Percentiles rank a stretch among this genome's conserved stretches.
phyloP scores from a whole-genome alignment of 129 eudicot genomes.

The Lactuca saligna region DNA sequence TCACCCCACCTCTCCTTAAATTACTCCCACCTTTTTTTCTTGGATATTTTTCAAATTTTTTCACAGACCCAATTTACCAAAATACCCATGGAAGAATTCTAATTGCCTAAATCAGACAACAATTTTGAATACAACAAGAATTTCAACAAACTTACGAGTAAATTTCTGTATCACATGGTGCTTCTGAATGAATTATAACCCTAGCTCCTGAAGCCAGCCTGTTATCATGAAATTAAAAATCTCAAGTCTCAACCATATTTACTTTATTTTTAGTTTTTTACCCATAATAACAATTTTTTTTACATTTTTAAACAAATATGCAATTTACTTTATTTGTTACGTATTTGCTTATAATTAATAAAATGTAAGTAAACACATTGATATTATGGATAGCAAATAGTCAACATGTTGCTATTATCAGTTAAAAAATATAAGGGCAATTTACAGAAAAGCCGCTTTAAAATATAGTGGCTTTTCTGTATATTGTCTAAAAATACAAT shows the following conservation, averaged over 20 bases:
- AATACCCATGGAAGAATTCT: constrained; percentile 31
- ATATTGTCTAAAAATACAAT: no score
- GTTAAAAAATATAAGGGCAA: no score
- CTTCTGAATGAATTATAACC: constrained; percentile 78
- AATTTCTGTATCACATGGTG: constrained; percentile 35
- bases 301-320: no score
- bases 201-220: constrained; percentile 99
- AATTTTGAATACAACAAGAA: constrained; percentile 7
- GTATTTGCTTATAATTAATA: no score
- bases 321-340: no score
- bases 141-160: constrained; percentile 19
- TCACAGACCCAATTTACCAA: constrained; percentile 28
- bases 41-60: constrained; percentile 28
- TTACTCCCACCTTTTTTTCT: constrained; percentile 25
- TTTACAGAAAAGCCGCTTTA: no score
- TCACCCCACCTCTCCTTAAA: constrained; percentile 32
- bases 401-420: no score
- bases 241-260: constrained; percentile 36
- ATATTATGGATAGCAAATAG: no score
- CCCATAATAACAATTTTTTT: no score
- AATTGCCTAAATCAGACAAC: constrained; percentile 15
- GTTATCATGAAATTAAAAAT: constrained; percentile 38
- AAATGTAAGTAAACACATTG: no score
- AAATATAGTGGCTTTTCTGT: no score
- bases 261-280: background rate